Base-by-base conservation (phyloP, 768 basidiomycete species). In the Wakefieldia striispora region DNA sequence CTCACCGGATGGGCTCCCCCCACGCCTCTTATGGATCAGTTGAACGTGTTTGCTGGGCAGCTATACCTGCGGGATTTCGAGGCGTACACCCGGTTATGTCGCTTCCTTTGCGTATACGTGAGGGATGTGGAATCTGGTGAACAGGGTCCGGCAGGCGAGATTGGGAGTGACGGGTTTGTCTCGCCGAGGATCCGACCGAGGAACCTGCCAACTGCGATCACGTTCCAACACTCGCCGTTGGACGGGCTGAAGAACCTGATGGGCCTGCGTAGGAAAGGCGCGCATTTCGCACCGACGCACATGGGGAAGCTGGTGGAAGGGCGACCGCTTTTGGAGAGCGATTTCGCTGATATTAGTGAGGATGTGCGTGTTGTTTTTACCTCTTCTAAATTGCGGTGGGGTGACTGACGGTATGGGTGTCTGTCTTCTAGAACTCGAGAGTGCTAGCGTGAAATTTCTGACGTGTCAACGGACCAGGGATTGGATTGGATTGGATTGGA, bases 291-390 rank as follows among this genome's bases (percentile, higher is more conserved):
- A 16, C 43, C 51, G 39, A 75, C 74, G 12, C 74, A 75, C 42
- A 52, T 75, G 50, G 74, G 75, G 11, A 70, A 69, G 49, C 60
- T 75, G 20, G 40, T 75, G 27, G 50, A 66, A 39, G 63, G 55
- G n/a, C 59, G 49, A 41, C 37, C 46, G 6, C 49, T 70, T 42
- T 50, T 21, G 1, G 40, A 47, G 29, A 51, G 56, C 41, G 70
- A 70, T 42, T 68, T 71, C 14, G 16, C 33, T 33, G 33, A 33
- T 33, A 16, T 33, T 14, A 29, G 6, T 29, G 29, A 29, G 29
- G 29, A 29, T 3, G 29, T 29, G 29, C 29, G 29, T 29, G 29
- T 11, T 29, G 10, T 29, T 29, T 29, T 12, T 29, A 3, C 29
- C 13, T 29, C 10, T 29, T 12, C 29, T 12, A 13, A 6, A 12